Percentiles rank a stretch among this genome's conserved stretches.
phyloP scores from a whole-genome alignment of 768 basidiomycete species.

The Nevesoporus exiguus region DNA sequence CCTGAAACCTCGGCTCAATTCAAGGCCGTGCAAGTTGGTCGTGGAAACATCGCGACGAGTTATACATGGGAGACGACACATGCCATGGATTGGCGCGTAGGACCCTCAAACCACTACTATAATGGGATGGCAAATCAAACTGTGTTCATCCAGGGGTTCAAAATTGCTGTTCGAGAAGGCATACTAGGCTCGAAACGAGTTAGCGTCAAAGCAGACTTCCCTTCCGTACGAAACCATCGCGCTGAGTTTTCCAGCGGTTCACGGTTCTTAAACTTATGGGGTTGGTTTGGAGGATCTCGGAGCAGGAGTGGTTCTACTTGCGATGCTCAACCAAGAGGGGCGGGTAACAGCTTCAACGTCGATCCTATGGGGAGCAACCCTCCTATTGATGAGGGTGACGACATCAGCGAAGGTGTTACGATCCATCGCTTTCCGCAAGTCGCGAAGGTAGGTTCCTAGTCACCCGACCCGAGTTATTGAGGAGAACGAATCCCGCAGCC shows the following conservation, averaged over 20 bases:
- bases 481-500: neutral
- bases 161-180: slow-evolving; percentile 7
- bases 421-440: slow-evolving; percentile 5
- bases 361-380: neutral
- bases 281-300: neutral
- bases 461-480: neutral
- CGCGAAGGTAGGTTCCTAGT: neutral
- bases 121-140: slow-evolving; percentile 18
- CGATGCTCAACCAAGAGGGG: neutral
- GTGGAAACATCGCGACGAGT: slow-evolving; percentile 10
- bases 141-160: slow-evolving; percentile 22
- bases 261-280: neutral
- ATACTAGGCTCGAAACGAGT: slow-evolving; percentile 3
- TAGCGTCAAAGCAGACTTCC: neutral
- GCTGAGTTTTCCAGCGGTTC: neutral
- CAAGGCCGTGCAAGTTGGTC: slow-evolving; percentile 2
- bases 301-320: neutral
- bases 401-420: neutral
- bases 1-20: slow-evolving; percentile 1
- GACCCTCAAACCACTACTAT: slow-evolving; percentile 2
- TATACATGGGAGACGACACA: slow-evolving; percentile 15
- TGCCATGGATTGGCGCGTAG: slow-evolving; percentile 6
- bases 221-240: neutral
- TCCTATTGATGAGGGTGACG: neutral
- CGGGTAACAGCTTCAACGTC: neutral